phyloP scores from a whole-genome alignment of 768 basidiomycete species.

The Roridomyces roridus region DNA sequence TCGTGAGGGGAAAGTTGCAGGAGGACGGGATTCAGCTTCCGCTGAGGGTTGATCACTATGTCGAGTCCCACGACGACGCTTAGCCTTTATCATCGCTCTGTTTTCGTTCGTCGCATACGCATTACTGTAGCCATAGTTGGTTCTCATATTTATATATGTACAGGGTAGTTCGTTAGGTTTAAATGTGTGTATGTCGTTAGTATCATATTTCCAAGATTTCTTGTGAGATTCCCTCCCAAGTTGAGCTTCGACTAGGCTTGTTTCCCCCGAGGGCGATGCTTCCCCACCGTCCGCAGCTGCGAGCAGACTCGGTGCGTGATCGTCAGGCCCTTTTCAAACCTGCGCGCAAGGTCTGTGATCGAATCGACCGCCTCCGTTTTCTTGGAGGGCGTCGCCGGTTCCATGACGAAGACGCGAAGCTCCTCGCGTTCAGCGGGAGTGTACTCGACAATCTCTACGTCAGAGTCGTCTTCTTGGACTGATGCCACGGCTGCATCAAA shows the following conservation, averaged over 20 bases:
- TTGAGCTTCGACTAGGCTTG: no score
- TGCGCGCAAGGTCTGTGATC: conserved; percentile 4
- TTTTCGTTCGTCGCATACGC: background rate
- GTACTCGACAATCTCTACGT: no score
- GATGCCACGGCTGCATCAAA: background rate
- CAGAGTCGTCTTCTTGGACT: conserved; percentile 12
- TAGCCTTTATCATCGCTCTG: background rate
- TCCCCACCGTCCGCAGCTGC: background rate
- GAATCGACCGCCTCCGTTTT: no score
- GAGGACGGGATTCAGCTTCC: conserved; percentile 48
- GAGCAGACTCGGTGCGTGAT: conserved; percentile 13
- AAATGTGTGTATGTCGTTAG: no score
- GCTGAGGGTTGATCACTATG: conserved; percentile 34
- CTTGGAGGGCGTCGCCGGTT: no score
- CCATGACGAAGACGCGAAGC: background rate
- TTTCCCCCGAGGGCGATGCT: no score
- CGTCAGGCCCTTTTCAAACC: conserved; percentile 1
- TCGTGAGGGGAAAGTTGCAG: conserved; percentile 46
- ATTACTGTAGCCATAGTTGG: conserved; percentile 20
- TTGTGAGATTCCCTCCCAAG: no score
- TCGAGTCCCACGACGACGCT: background rate
- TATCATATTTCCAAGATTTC: no score
- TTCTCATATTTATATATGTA: conserved; percentile 2
- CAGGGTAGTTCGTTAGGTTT: background rate
- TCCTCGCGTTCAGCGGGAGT: no score